Percentiles rank a stretch among this genome's conserved stretches.
phyloP scores from a whole-genome alignment of 768 basidiomycete genomes.

The Mycena kentingensis region DNA sequence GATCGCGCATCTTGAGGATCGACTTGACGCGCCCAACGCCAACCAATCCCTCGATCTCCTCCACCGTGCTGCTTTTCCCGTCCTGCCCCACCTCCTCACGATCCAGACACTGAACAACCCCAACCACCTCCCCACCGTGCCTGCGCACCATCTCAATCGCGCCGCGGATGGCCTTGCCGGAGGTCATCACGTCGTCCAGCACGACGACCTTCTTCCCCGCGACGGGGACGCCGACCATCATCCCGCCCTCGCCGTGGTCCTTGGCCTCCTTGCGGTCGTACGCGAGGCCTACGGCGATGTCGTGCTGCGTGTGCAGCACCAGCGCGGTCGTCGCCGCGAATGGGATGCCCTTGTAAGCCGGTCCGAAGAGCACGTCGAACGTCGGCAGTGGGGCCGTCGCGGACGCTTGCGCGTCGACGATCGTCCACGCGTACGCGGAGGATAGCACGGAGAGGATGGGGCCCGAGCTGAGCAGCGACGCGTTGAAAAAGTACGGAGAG shows the following conservation, averaged over 20 bases:
- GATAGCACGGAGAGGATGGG: constrained; percentile 77
- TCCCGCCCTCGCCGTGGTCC: constrained; percentile 94
- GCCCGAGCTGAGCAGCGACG: constrained; percentile 83
- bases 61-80: constrained; percentile 68
- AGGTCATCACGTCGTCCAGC: constrained; percentile 96
- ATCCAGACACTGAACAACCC: constrained; percentile 86
- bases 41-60: constrained; percentile 76
- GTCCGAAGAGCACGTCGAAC: constrained; percentile 91
- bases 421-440: constrained; percentile 80
- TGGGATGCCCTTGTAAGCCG: constrained; percentile 96
- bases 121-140: constrained; percentile 81
- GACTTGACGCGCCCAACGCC: constrained; percentile 73
- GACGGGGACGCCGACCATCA: constrained; percentile 85
- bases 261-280: constrained; percentile 97
- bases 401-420: constrained; percentile 52
- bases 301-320: constrained; percentile 66
- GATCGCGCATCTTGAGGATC: constrained; percentile 82
- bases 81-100: constrained; percentile 82
- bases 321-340: constrained; percentile 86
- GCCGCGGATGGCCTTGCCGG: constrained; percentile 83
- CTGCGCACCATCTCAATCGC: constrained; percentile 73
- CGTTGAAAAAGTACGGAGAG: constrained; percentile 98
- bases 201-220: constrained; percentile 81
- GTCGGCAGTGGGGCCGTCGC: constrained; percentile 35
- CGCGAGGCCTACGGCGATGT: constrained; percentile 71